Percentiles rank a stretch among this genome's conserved stretches.
Evolutionary conservation across 2,329 filamentous ascomycete genomes (phyloP).

Genomic region (Peltaster fructicola): DNA sequence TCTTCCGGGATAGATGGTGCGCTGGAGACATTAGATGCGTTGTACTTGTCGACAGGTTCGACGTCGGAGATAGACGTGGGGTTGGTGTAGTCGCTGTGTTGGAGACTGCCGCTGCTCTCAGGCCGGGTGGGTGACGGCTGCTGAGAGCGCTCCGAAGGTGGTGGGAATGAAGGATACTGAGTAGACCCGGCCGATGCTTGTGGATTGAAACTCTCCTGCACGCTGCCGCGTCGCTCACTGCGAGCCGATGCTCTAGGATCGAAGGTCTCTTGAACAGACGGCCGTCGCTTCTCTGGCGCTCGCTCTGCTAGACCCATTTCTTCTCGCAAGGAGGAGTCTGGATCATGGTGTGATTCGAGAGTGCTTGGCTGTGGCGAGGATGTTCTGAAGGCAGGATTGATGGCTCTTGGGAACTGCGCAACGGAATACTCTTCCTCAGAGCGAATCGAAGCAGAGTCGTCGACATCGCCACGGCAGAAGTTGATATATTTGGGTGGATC

Average conservation of each 20-base stretch:
- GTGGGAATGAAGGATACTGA: slow-evolving; percentile 73
- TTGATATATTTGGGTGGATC: slow-evolving; percentile 97
- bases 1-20: slow-evolving; percentile 30
- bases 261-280: slow-evolving; percentile 15
- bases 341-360: slow-evolving; percentile 82
- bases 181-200: slow-evolving; percentile 28
- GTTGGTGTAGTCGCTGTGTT: slow-evolving; percentile 65
- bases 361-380: slow-evolving; percentile 90
- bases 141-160: slow-evolving; percentile 52
- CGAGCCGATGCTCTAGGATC: slow-evolving; percentile 9
- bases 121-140: slow-evolving; percentile 53
- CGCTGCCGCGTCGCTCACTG: too few species aligned
- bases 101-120: slow-evolving; percentile 65
- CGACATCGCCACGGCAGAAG: slow-evolving; percentile 75
- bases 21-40: slow-evolving; percentile 17
- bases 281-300: too few species aligned
- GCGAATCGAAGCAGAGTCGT: slow-evolving; percentile 60
- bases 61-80: slow-evolving; percentile 77
- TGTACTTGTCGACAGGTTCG: slow-evolving; percentile 50
- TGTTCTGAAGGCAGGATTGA: slow-evolving; percentile 90
- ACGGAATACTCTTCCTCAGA: slow-evolving; percentile 84
- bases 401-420: slow-evolving; percentile 84
- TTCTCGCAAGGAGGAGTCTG: slow-evolving; percentile 52
- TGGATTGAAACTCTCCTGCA: slow-evolving; percentile 1
- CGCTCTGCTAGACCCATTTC: slow-evolving; percentile 44